A percentile compares a stretch with the other conserved stretches of the same genome.
phyloP scores from a whole-genome alignment of 192 early-diverging fungal species.

The Coemansia sp. region DNA sequence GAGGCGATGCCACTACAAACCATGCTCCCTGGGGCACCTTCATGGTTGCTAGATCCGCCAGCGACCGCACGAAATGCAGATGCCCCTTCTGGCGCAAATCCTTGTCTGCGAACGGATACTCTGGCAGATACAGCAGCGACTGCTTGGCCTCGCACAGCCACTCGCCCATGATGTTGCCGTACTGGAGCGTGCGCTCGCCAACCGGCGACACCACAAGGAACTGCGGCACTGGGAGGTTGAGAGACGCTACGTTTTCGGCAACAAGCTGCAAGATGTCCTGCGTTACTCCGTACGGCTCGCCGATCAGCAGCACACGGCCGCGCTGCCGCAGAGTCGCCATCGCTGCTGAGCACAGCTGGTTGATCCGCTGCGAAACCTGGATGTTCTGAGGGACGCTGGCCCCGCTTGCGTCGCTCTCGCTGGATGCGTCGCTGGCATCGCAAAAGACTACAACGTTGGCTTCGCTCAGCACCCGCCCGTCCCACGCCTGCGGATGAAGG shows the following conservation, averaged over 20 bases:
- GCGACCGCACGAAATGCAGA: conserved; percentile 45
- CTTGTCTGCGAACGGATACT: conserved; percentile 58
- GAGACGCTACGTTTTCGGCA: conserved; percentile 57
- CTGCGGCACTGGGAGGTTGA: conserved; percentile 64
- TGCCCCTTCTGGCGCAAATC: conserved; percentile 54
- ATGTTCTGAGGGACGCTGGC: conserved; percentile 13
- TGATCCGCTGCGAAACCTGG: conserved; percentile 34
- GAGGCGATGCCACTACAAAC: conserved; percentile 51
- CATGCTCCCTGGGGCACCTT: conserved; percentile 47
- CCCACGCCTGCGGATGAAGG: conserved; percentile 57
- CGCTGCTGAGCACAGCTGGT: conserved; percentile 47
- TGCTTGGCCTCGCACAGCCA: conserved; percentile 76
- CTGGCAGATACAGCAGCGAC: conserved; percentile 66
- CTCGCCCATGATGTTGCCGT: conserved; percentile 84
- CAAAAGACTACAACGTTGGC: conserved; percentile 53
- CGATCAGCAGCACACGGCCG: conserved; percentile 72
- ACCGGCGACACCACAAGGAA: conserved; percentile 76
- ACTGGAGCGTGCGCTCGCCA: conserved; percentile 74
- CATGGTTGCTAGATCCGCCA: conserved; percentile 33
- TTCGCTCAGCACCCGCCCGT: conserved; percentile 34
- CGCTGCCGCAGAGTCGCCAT: conserved; percentile 55
- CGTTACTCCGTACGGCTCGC: conserved; percentile 68
- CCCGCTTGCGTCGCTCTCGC: conserved; percentile 8
- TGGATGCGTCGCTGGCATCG: conserved; percentile 42
- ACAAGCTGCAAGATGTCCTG: conserved; percentile 75